These are phyloP conservation scores for Coniochaeta sp. DNA, from an alignment of 2,329 filamentous ascomycete species.

Conservation along the genomic window DNA sequence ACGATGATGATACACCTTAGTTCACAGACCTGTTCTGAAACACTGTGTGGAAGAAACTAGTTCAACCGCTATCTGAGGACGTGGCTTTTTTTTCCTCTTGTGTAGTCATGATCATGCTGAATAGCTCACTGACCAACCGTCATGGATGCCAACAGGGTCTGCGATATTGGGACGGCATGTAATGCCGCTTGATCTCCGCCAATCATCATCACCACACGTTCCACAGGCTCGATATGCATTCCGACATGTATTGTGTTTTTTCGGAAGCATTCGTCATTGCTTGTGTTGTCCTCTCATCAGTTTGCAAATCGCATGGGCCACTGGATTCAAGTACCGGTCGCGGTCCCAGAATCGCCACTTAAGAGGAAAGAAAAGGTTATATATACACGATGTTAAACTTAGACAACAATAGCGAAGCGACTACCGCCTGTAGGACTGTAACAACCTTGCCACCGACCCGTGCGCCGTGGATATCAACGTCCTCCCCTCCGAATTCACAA, in stretches of 20 bases:
- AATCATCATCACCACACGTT: too few relatives aligned
- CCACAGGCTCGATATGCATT: too few relatives aligned
- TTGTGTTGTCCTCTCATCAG: background rate
- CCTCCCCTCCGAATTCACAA: background rate
- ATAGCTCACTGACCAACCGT: background rate
- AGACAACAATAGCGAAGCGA: background rate
- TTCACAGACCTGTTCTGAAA: constrained; percentile 86
- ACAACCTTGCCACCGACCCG: background rate
- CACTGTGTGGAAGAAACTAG: constrained; percentile 61
- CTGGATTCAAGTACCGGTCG: too few relatives aligned
- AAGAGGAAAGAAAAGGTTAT: too few relatives aligned
- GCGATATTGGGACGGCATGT: too few relatives aligned
- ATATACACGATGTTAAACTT: background rate
- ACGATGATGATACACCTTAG: constrained; percentile 61
- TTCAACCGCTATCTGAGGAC: constrained; percentile 76
- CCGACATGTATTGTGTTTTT: too few relatives aligned
- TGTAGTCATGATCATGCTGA: background rate
- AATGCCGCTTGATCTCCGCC: too few relatives aligned
- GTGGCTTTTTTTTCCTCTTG: background rate
- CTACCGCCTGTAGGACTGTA: background rate
- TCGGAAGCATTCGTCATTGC: too few relatives aligned
- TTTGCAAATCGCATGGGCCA: background rate
- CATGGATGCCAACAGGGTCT: background rate
- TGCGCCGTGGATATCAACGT: background rate
- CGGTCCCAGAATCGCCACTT: too few relatives aligned